Conservation (phyloP, 148 eudicot genomes). For the Chenopodium suecicum region DNA sequence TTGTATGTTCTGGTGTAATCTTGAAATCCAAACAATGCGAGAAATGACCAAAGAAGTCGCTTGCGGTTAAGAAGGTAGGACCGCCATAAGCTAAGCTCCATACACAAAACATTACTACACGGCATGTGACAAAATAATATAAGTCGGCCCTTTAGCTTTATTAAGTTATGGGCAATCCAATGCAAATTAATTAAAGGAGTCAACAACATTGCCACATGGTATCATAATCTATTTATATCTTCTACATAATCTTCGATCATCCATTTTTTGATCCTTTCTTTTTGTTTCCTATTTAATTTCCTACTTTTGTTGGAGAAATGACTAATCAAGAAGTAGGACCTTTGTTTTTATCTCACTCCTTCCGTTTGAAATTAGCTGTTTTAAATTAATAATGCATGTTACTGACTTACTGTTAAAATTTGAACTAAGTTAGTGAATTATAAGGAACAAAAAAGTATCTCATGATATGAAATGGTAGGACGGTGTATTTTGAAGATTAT, state of each 20-base stretch:
- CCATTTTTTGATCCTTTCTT: background rate
- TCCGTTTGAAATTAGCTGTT: too few species aligned
- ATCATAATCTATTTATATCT: background rate
- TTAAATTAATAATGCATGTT: too few species aligned
- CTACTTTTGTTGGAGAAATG: background rate
- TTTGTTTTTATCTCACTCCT: too few species aligned
- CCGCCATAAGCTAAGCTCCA: background rate
- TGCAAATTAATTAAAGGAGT: background rate
- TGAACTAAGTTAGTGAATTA: too few species aligned
- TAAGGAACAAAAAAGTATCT: too few species aligned
- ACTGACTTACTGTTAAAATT: too few species aligned
- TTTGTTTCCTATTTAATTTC: background rate
- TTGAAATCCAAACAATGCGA: background rate
- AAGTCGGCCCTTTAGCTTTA: background rate
- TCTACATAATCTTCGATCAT: background rate
- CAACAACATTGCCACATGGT: constrained; percentile 1
- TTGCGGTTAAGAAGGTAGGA: too few species aligned
- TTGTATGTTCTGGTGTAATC: background rate
- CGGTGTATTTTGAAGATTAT: too few species aligned
- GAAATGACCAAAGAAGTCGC: background rate
- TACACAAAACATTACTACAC: background rate
- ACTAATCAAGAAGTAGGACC: too few species aligned
- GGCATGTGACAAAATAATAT: background rate
- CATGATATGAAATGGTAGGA: too few species aligned
- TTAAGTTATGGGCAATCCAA: background rate